Evolutionary conservation across 75 land plant species (phyloP).

Genomic region (Cryptomeria japonica): DNA sequence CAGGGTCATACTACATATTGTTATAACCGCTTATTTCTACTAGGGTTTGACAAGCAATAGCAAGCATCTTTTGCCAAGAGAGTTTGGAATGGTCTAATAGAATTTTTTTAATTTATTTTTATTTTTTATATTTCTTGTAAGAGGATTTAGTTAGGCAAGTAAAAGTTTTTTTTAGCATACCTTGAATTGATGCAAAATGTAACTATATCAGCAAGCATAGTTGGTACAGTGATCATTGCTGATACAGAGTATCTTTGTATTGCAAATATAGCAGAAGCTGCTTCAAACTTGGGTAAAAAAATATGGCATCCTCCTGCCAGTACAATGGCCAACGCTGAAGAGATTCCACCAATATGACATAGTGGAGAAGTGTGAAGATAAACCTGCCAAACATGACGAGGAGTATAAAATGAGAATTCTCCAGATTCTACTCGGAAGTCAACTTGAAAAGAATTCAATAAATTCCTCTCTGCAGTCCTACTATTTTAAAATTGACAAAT

Average conservation of each 20-base stretch:
- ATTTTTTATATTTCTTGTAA: not conserved
- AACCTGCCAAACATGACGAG: constrained; percentile 39
- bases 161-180: not conserved
- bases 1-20: not conserved
- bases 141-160: not conserved
- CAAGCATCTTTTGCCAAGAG: not conserved
- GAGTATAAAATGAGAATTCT: not conserved
- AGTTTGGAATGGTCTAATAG: not conserved
- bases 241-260: constrained; percentile 64
- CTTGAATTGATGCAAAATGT: constrained; percentile 15
- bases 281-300: constrained; percentile 79
- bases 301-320: constrained; percentile 86
- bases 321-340: constrained; percentile 82
- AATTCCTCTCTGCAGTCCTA: not conserved
- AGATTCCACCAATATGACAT: constrained; percentile 97
- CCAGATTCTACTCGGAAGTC: not conserved
- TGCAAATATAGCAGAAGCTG: constrained; percentile 41
- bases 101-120: not conserved
- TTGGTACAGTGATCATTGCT: constrained; percentile 88
- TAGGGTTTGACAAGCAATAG: not conserved
- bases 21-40: not conserved
- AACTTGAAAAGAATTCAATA: not conserved
- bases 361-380: constrained; percentile 93
- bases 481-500: not conserved
- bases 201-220: constrained; percentile 85